A percentile compares a stretch with the other conserved stretches of the same genome.
phyloP scores from a whole-genome alignment of 805 yeast genomes.

The Lachancea fermentati region DNA sequence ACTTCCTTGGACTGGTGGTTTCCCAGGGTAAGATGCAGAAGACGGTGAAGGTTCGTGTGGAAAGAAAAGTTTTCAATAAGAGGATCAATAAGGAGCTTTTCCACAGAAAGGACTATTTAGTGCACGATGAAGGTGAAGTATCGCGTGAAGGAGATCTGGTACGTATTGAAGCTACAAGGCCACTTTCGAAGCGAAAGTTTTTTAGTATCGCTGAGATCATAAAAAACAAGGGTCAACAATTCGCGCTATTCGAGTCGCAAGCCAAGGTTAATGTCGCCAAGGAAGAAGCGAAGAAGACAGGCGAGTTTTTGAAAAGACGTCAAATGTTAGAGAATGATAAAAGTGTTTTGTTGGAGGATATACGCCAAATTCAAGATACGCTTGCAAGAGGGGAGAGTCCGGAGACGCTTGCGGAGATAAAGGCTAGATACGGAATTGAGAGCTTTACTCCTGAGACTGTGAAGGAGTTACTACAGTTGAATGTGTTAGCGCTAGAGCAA shows the following conservation, averaged over 20 bases:
- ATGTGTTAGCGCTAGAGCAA: constrained; percentile 30
- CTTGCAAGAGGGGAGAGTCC: constrained; percentile 32
- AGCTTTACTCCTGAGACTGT: constrained; percentile 42
- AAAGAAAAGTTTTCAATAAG: constrained; percentile 66
- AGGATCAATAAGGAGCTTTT: constrained; percentile 69
- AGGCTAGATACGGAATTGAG: constrained; percentile 41
- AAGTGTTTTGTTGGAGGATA: constrained; percentile 27
- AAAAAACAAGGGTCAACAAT: constrained; percentile 85
- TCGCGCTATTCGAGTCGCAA: constrained; percentile 68
- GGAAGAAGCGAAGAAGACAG: constrained; percentile 59
- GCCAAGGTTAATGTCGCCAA: constrained; percentile 60
- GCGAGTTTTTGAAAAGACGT: constrained; percentile 50
- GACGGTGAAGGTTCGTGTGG: constrained; percentile 89
- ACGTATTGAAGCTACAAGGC: constrained; percentile 84
- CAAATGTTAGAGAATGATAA: constrained; percentile 28
- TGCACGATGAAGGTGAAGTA: constrained; percentile 88
- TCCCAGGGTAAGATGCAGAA: constrained; percentile 96
- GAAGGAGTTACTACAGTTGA: constrained; percentile 35
- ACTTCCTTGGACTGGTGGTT: constrained; percentile 85
- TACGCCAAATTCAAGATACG: constrained; percentile 26
- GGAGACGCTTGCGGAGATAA: constrained; percentile 35
- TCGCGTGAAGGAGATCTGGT: constrained; percentile 95
- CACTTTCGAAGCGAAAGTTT: constrained; percentile 71
- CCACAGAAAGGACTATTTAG: constrained; percentile 76
- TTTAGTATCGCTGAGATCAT: constrained; percentile 92